These are phyloP conservation scores for Syncephalastrum sp. DNA, from an alignment of 371 early-diverging fungal species.

Conservation along the genomic window DNA sequence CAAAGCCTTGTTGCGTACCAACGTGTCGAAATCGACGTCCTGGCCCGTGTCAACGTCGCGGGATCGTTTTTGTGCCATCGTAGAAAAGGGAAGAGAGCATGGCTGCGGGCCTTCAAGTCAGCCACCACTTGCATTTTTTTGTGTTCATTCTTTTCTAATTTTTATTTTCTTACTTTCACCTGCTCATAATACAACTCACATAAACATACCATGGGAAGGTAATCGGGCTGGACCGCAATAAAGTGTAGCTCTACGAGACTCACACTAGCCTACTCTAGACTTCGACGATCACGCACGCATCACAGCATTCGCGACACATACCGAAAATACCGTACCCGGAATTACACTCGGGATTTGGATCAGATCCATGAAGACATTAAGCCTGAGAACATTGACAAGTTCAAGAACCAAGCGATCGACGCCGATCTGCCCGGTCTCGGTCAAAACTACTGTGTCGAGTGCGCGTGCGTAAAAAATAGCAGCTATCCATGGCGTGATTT, in stretches of 20 bases:
- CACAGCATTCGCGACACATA: conserved; percentile 65
- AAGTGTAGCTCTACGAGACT: not conserved
- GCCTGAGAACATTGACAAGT: conserved; percentile 64
- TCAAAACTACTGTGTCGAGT: conserved; percentile 87
- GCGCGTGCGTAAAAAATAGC: conserved; percentile 54
- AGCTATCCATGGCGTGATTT: not conserved
- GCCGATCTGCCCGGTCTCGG: conserved; percentile 90
- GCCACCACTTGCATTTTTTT: conserved; percentile 4
- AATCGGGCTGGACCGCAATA: not conserved
- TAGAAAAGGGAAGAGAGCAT: not conserved
- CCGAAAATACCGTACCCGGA: conserved; percentile 63
- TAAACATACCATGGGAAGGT: conserved; percentile 10
- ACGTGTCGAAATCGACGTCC: conserved; percentile 55
- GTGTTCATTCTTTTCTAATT: not conserved
- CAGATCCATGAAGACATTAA: conserved; percentile 87
- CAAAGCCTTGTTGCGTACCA: conserved; percentile 48
- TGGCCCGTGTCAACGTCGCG: conserved; percentile 61
- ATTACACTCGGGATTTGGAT: conserved; percentile 84
- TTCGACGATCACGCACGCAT: conserved; percentile 72
- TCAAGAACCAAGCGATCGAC: conserved; percentile 65
- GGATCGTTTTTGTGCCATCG: conserved; percentile 26
- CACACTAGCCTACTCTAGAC: conserved; percentile 26
- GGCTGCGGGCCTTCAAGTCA: not conserved
- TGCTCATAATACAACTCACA: not conserved
- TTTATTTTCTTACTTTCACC: conserved; percentile 2